Conservation (phyloP, 1,284 basidiomycete genomes). For the Phylloboletellus chloephorus region DNA sequence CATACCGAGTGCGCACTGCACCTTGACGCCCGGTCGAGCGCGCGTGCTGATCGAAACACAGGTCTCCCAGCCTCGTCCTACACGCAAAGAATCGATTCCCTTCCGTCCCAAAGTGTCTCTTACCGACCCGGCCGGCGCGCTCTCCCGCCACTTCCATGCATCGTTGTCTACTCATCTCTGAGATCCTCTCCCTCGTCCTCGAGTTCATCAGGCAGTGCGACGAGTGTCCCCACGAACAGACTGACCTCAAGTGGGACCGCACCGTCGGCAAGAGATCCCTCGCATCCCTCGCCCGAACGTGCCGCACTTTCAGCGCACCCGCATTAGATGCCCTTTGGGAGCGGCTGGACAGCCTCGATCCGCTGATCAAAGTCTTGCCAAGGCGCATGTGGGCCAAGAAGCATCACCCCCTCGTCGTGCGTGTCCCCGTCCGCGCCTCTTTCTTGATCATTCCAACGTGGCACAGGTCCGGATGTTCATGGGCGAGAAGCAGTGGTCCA, state of each 20-base stretch:
- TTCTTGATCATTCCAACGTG: too few relatives aligned
- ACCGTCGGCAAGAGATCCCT: constrained; percentile 18
- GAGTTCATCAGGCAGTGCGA: constrained; percentile 21
- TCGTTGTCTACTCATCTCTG: constrained; percentile 22
- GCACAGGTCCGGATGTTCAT: constrained; percentile 16
- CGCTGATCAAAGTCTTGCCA: constrained; percentile 25
- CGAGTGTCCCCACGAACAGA: constrained; percentile 13
- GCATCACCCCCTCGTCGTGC: constrained; percentile 11
- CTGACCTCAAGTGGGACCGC: constrained; percentile 10
- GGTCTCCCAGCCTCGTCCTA: background rate
- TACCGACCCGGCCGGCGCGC: background rate
- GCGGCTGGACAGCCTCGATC: constrained; percentile 25
- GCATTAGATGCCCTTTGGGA: constrained; percentile 26
- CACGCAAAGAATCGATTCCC: background rate
- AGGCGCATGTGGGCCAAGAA: constrained; percentile 9
- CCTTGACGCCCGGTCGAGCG: background rate
- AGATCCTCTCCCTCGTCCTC: constrained; percentile 25
- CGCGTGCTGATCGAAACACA: background rate
- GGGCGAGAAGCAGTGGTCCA: constrained; percentile 25
- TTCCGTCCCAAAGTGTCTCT: background rate
- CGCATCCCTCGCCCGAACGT: constrained; percentile 24
- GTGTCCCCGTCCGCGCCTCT: constrained; percentile 1
- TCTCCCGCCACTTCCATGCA: constrained; percentile 12
- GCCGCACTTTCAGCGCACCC: constrained; percentile 19
- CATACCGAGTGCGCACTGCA: background rate